phyloP scores from a whole-genome alignment of 805 yeast genomes.

The Starmera caribaea region DNA sequence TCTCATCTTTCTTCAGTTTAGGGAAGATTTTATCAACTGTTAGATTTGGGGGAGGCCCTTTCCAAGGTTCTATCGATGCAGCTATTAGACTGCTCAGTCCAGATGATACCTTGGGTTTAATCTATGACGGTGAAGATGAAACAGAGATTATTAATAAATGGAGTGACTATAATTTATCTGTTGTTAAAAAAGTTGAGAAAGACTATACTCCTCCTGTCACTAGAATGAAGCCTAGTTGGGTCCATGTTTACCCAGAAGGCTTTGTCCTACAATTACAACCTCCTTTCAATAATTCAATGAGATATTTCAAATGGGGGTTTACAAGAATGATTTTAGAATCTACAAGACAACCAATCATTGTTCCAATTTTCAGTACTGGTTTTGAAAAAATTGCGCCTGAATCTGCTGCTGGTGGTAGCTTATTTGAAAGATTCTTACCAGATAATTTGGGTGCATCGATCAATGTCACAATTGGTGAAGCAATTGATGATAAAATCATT shows the following conservation, averaged over 20 bases:
- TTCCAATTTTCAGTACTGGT: constrained; percentile 82
- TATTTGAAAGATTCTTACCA: constrained; percentile 52
- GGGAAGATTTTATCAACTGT: constrained; percentile 86
- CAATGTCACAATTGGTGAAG: constrained; percentile 61
- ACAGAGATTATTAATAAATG: constrained; percentile 7
- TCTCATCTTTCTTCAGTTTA: constrained; percentile 60
- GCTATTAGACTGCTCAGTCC: constrained; percentile 72
- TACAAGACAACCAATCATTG: constrained; percentile 71
- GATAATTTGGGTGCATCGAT: constrained; percentile 58
- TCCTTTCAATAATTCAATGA: constrained; percentile 79
- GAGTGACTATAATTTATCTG: constrained; percentile 5
- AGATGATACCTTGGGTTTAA: constrained; percentile 46
- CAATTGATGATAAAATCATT: constrained; percentile 51
- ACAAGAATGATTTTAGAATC: constrained; percentile 77
- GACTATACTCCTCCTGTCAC: constrained; percentile 44
- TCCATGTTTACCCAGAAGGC: constrained; percentile 93
- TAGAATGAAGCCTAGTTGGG: constrained; percentile 70
- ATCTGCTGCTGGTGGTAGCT: constrained; percentile 38
- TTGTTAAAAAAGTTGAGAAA: constrained; percentile 10
- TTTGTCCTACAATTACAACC: constrained; percentile 77
- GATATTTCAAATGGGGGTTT: constrained; percentile 95
- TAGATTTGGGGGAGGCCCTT: constrained; percentile 89
- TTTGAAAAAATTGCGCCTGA: constrained; percentile 86
- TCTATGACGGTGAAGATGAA: constrained; percentile 21
- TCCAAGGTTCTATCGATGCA: constrained; percentile 85